Percentiles rank a stretch among this genome's conserved stretches.
Evolutionary conservation across 1,284 basidiomycete species (phyloP).

Genomic region (Neonothopanus nambi): DNA sequence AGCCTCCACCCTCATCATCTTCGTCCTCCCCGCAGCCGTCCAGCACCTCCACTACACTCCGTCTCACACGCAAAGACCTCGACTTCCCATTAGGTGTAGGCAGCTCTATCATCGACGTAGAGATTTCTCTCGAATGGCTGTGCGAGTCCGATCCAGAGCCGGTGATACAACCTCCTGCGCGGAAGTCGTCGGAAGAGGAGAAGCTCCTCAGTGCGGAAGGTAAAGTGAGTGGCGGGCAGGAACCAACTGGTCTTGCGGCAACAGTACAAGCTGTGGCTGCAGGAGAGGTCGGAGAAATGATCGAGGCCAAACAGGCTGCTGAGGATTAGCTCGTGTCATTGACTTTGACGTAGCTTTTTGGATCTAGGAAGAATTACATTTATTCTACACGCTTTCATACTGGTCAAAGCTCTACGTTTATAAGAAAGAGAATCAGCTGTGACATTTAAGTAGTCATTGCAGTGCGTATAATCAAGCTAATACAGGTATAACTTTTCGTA

Average conservation of each 20-base stretch:
- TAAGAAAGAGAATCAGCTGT: no score
- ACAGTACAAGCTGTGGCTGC: conserved; percentile 27
- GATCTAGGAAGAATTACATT: no score
- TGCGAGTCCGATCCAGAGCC: conserved; percentile 15
- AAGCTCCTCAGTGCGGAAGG: neutral
- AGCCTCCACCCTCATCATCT: conserved; percentile 35
- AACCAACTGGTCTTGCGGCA: conserved; percentile 25
- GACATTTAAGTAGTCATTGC: no score
- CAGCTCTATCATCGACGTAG: conserved; percentile 62
- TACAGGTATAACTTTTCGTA: no score
- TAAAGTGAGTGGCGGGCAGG: conserved; percentile 20
- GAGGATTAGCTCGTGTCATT: conserved; percentile 19
- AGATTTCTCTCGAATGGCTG: conserved; percentile 52
- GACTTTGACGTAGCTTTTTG: neutral
- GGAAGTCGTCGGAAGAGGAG: conserved; percentile 25
- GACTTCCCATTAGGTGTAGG: conserved; percentile 80
- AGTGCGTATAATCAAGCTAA: no score
- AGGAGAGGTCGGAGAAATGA: conserved; percentile 27
- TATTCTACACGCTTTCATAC: no score
- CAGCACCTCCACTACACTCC: conserved; percentile 27
- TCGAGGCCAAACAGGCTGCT: conserved; percentile 31
- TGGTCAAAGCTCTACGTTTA: no score
- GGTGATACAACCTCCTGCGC: conserved; percentile 29
- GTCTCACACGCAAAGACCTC: conserved; percentile 57
- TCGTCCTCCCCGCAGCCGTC: conserved; percentile 15